Evolutionary conservation across 345 rosid genomes (phyloP), one percentile per base, ranked within the genome.

Genomic region (Pugionium dolabratum): DNA sequence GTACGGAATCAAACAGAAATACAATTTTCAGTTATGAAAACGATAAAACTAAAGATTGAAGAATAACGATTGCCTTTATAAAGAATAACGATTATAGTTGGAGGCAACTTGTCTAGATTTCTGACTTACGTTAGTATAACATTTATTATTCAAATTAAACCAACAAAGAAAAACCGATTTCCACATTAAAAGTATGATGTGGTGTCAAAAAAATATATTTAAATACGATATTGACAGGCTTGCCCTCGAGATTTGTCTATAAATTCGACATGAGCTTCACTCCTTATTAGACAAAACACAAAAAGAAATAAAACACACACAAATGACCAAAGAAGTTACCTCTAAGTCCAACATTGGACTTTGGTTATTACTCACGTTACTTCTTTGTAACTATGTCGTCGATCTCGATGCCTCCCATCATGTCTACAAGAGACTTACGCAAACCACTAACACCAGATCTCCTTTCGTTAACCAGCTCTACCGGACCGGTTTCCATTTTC

Each of bases 401-500:
- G 30, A 80, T 36, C 77, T 80, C 60, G 67, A 82, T 25, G 90
- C 94, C 44, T 83, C 90, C 0, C 89, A 82, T 25, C 75, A 73
- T 72, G 64, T 78, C 37, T 80, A 39, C 66, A 32, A 37, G 1
- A 71, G 73, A 43, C 73, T 74, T 44, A 46, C 25, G 8, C 66
- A 67, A 67, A 67, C n/a, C 47, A 47, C 59, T 46, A 54, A 39
- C 62, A 67, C 33, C 56, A 68, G 75, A 42, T 47, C 77, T 52
- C 44, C 77, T 35, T 1, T 75, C 3, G 2, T 47, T 52, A 65
- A 32, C 30, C 92, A 86, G 64, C 87, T 87, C 7, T 84, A 86
- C 58, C 79, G 90, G 64, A 83, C 92, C 71, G 83, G 74, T 41
- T 88, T 59, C 39, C 92, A 88, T 72, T 88, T 88, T 34, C 92